Conservation (phyloP, 768 basidiomycete species). For the Kockovaella imperatae region DNA sequence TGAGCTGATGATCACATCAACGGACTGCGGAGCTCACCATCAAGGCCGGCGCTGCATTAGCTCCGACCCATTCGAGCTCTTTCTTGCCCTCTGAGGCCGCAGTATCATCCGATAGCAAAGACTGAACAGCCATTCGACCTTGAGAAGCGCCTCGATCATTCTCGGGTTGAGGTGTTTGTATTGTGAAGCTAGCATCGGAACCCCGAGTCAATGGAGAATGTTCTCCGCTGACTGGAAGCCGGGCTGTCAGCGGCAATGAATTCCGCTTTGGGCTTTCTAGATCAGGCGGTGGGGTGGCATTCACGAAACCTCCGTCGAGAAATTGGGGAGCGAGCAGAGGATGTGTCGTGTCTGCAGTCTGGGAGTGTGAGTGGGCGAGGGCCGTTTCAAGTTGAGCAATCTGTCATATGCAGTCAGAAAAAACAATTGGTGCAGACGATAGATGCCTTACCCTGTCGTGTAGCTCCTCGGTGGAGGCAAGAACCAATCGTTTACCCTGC, state of each 20-base stretch:
- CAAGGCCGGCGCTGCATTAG: slow-evolving; percentile 37
- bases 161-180: slow-evolving; percentile 11
- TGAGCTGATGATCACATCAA: neutral
- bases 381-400: slow-evolving; percentile 37
- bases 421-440: neutral
- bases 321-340: slow-evolving; percentile 28
- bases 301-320: slow-evolving; percentile 28
- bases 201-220: slow-evolving; percentile 8
- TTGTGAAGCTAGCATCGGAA: slow-evolving; percentile 9
- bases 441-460: slow-evolving; percentile 20
- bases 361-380: slow-evolving; percentile 21
- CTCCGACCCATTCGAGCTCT: slow-evolving; percentile 37
- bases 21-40: slow-evolving; percentile 15
- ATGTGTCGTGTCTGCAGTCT: slow-evolving; percentile 8
- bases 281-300: slow-evolving; percentile 5
- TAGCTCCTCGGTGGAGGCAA: slow-evolving; percentile 37
- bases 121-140: slow-evolving; percentile 33
- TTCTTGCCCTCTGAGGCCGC: slow-evolving; percentile 27
- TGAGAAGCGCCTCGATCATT: slow-evolving; percentile 8
- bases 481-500: slow-evolving; percentile 38
- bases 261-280: neutral
- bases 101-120: slow-evolving; percentile 24
- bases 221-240: neutral
- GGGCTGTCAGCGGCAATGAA: neutral
- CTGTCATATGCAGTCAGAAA: slow-evolving; percentile 1